A percentile compares a stretch with the other conserved stretches of the same genome.
Conservation (phyloP, 192 early-diverging fungal species). For the Coemansia sp. region DNA sequence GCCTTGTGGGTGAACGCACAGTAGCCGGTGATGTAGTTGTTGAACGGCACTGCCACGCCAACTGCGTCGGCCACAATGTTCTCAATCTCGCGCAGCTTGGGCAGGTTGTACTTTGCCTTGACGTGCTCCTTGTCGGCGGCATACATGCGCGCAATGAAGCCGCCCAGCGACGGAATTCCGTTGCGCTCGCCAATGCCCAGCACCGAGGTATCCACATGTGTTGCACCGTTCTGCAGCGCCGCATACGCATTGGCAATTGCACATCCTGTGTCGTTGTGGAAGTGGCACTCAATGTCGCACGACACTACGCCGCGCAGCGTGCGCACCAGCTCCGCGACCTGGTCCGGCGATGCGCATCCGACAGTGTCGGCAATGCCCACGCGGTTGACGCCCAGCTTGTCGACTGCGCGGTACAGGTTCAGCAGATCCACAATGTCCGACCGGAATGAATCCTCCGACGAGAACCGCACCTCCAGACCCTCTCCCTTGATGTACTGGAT, state of each 20-base stretch:
- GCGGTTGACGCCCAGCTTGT: constrained; percentile 97
- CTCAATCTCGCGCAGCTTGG: constrained; percentile 90
- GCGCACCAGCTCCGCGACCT: constrained; percentile 96
- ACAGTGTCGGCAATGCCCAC: constrained; percentile 99
- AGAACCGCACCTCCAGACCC: constrained; percentile 96
- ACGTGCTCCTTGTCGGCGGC: constrained; percentile 88
- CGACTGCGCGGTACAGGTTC: constrained; percentile 93
- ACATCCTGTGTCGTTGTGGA: constrained; percentile 99
- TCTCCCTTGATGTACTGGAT: constrained; percentile 94
- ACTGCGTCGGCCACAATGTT: constrained; percentile 96
- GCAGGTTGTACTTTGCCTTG: constrained; percentile 90
- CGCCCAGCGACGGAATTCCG: constrained; percentile 95
- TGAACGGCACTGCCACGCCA: constrained; percentile 94
- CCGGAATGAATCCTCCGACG: constrained; percentile 97
- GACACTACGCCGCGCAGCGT: constrained; percentile 92
- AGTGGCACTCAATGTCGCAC: constrained; percentile 99
- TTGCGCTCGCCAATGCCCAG: constrained; percentile 99
- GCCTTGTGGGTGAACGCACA: constrained; percentile 99
- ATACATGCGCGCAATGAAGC: constrained; percentile 94
- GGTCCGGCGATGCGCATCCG: constrained; percentile 95
- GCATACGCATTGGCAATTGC: constrained; percentile 98
- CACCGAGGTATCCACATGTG: constrained; percentile 97
- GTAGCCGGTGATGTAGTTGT: constrained; percentile 99
- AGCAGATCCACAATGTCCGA: constrained; percentile 95
- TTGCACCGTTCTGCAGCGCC: constrained; percentile 94